phyloP scores from a whole-genome alignment of 345 rosid genomes.

The Streptanthus diversifolius region DNA sequence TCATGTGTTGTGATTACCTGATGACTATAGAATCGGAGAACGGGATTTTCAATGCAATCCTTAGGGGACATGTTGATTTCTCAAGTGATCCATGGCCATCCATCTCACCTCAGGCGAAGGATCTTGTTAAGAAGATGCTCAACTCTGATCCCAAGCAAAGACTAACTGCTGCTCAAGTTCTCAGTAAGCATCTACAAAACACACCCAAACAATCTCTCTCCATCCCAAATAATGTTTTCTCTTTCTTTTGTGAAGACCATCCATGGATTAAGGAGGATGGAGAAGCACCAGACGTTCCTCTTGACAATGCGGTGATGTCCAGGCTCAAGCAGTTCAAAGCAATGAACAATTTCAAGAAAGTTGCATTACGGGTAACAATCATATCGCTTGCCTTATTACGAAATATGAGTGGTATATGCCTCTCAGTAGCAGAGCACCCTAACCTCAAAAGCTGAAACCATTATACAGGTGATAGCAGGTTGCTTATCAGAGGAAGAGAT shows the following conservation, averaged over 20 bases:
- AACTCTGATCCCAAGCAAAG: slow-evolving; percentile 58
- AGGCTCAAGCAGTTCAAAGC: slow-evolving; percentile 84
- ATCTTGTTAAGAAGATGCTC: slow-evolving; percentile 61
- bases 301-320: slow-evolving; percentile 64
- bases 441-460: slow-evolving; percentile 6
- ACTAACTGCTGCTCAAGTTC: slow-evolving; percentile 54
- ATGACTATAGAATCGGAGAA: slow-evolving; percentile 48
- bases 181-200: slow-evolving; percentile 38
- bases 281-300: slow-evolving; percentile 83
- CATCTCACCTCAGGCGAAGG: slow-evolving; percentile 55
- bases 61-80: slow-evolving; percentile 51
- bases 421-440: not conserved
- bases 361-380: slow-evolving; percentile 57
- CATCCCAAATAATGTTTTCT: not conserved
- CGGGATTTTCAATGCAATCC: slow-evolving; percentile 59
- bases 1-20: slow-evolving; percentile 7
- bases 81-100: slow-evolving; percentile 64
- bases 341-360: slow-evolving; percentile 76
- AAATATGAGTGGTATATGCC: not conserved
- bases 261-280: slow-evolving; percentile 84
- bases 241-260: slow-evolving; percentile 39
- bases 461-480: slow-evolving; percentile 52
- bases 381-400: not conserved
- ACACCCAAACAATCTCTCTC: slow-evolving; percentile 8
- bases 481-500: slow-evolving; percentile 68